Evolutionary conservation across 2,329 filamentous ascomycete genomes (phyloP).

Genomic region (Fusarium sp.): DNA sequence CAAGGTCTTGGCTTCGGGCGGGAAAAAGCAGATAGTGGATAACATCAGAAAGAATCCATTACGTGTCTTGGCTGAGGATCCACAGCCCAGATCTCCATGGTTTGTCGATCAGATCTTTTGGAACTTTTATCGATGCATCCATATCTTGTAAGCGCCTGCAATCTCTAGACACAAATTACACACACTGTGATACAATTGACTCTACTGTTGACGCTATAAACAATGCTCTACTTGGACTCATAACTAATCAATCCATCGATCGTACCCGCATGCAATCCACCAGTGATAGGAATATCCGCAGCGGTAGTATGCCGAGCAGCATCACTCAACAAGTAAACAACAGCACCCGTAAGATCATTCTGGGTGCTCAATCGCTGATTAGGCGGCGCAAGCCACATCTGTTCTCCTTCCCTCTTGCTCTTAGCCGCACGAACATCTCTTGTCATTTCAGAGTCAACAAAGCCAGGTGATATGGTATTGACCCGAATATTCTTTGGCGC

Average conservation of each 20-base stretch:
- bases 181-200: not conserved
- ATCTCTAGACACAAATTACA: too few relatives aligned
- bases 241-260: slow-evolving; percentile 57
- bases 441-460: slow-evolving; percentile 57
- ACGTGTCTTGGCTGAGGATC: too few relatives aligned
- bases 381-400: slow-evolving; percentile 58
- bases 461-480: slow-evolving; percentile 59
- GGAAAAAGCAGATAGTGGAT: not conserved
- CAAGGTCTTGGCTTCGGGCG: not conserved
- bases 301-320: slow-evolving; percentile 61
- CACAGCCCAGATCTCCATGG: not conserved
- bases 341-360: slow-evolving; percentile 60
- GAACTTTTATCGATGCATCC: too few relatives aligned
- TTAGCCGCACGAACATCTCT: slow-evolving; percentile 51
- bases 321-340: slow-evolving; percentile 62
- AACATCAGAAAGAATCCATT: too few relatives aligned
- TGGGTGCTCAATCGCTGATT: slow-evolving; percentile 58
- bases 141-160: too few relatives aligned
- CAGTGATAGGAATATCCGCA: slow-evolving; percentile 62
- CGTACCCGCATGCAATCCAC: slow-evolving; percentile 59
- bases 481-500: slow-evolving; percentile 56
- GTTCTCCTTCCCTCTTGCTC: slow-evolving; percentile 54
- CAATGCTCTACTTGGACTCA: slow-evolving; percentile 26
- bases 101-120: too few relatives aligned
- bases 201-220: not conserved